Conservation (phyloP, 345 rosid genomes). For the Carallia brachiata region DNA sequence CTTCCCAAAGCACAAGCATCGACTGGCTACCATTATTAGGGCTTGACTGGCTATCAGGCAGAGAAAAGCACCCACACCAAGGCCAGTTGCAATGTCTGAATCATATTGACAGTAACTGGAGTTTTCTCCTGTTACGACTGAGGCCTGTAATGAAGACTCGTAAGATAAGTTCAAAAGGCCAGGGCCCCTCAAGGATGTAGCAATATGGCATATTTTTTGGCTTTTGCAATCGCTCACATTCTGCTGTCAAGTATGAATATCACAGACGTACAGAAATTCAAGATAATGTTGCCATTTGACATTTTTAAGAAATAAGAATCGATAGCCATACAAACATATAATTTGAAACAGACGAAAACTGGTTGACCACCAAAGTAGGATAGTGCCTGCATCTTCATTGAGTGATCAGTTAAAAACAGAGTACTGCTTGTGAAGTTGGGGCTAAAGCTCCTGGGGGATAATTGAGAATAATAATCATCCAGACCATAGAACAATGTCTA, state of each 20-base stretch:
- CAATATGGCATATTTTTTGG: neutral
- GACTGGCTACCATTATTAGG: slow-evolving; percentile 58
- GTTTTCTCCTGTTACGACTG: slow-evolving; percentile 3
- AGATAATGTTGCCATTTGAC: too few species aligned
- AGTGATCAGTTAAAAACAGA: too few species aligned
- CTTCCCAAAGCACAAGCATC: slow-evolving; percentile 84
- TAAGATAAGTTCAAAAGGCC: slow-evolving; percentile 4
- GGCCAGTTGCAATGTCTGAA: slow-evolving; percentile 73
- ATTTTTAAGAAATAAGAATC: too few species aligned
- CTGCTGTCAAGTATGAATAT: neutral
- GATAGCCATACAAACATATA: too few species aligned
- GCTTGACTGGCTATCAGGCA: slow-evolving; percentile 65
- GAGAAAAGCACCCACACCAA: slow-evolving; percentile 68
- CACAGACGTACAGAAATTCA: too few species aligned
- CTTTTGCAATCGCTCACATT: neutral
- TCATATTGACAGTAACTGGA: slow-evolving; percentile 64
- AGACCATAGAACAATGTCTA: too few species aligned
- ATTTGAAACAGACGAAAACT: too few species aligned
- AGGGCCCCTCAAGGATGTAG: neutral
- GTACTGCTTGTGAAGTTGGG: too few species aligned
- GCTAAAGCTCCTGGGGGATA: too few species aligned
- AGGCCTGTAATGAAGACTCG: slow-evolving; percentile 20
- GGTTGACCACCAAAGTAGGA: too few species aligned
- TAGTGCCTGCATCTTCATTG: too few species aligned
- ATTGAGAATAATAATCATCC: too few species aligned